Evolutionary conservation across 345 rosid genomes (phyloP).

Genomic region (Gynandropsis gynandra): DNA sequence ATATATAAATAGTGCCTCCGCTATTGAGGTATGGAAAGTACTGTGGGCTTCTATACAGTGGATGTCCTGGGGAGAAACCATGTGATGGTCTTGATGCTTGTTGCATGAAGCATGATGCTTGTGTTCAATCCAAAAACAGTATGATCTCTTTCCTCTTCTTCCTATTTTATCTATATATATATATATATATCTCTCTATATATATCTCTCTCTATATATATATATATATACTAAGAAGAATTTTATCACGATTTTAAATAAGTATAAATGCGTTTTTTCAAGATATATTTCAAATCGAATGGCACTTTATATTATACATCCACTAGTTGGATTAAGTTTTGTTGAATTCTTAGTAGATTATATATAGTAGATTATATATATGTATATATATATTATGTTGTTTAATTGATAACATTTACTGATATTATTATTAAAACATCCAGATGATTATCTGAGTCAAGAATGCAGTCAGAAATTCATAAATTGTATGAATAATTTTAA

Average conservation of each 20-base stretch:
- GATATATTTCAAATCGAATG: too few species aligned
- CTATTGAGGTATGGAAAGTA: conserved; percentile 87
- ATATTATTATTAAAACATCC: conserved; percentile 9
- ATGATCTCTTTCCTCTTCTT: conserved; percentile 7
- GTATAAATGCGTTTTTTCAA: too few species aligned
- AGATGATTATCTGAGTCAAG: conserved; percentile 85
- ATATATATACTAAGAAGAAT: too few species aligned
- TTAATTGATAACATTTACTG: background rate
- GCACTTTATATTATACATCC: too few species aligned
- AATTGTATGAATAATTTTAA: conserved; percentile 61
- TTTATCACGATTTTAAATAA: too few species aligned
- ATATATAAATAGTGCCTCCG: conserved; percentile 56
- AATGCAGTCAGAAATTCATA: conserved; percentile 71
- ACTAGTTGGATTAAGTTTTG: too few species aligned
- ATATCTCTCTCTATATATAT: too few species aligned
- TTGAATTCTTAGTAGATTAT: too few species aligned
- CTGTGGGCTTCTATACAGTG: conserved; percentile 78
- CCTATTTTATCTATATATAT: background rate
- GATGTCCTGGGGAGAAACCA: conserved; percentile 87
- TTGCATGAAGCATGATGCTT: conserved; percentile 91
- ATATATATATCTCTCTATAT: background rate
- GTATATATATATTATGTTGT: background rate
- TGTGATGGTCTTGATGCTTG: conserved; percentile 93
- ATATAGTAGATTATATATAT: background rate
- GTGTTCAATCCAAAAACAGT: conserved; percentile 78